A percentile compares a stretch with the other conserved stretches of the same genome.
Evolutionary conservation across 371 early-diverging fungal genomes (phyloP).

Genomic region (Umbelopsis sp.): DNA sequence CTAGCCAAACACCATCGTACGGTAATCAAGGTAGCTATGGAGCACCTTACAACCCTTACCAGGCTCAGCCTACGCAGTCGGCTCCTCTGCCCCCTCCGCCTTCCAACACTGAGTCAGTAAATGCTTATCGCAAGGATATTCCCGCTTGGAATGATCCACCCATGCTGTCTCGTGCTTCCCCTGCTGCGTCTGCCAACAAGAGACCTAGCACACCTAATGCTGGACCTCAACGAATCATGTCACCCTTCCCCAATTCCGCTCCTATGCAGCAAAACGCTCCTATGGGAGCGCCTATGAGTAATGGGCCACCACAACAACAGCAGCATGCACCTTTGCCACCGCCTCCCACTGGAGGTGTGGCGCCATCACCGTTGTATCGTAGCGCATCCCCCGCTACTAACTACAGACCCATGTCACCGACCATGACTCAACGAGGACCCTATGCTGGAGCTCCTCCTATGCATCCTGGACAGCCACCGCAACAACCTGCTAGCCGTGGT

Average conservation of each 20-base stretch:
- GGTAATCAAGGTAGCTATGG: slow-evolving; percentile 27
- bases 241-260: slow-evolving; percentile 6
- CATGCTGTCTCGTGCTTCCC: slow-evolving; percentile 40
- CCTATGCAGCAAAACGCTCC: not conserved
- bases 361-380: slow-evolving; percentile 3
- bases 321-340: slow-evolving; percentile 26
- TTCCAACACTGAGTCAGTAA: slow-evolving; percentile 15
- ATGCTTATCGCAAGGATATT: slow-evolving; percentile 42
- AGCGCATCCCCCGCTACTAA: not conserved
- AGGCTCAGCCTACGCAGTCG: slow-evolving; percentile 31
- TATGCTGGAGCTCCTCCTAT: slow-evolving; percentile 7
- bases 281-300: not conserved
- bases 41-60: slow-evolving; percentile 22
- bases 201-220: not conserved
- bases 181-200: slow-evolving; percentile 21
- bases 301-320: not conserved
- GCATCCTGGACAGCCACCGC: slow-evolving; percentile 15
- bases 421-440: not conserved
- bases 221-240: slow-evolving; percentile 1
- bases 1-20: slow-evolving; percentile 32
- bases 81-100: slow-evolving; percentile 42
- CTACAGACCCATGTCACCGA: slow-evolving; percentile 3
- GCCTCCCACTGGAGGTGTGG: slow-evolving; percentile 28
- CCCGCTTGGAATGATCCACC: slow-evolving; percentile 67
- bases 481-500: slow-evolving; percentile 23